Evolutionary conservation across 768 basidiomycete species (phyloP).

Genomic region (Ramaria rubella): DNA sequence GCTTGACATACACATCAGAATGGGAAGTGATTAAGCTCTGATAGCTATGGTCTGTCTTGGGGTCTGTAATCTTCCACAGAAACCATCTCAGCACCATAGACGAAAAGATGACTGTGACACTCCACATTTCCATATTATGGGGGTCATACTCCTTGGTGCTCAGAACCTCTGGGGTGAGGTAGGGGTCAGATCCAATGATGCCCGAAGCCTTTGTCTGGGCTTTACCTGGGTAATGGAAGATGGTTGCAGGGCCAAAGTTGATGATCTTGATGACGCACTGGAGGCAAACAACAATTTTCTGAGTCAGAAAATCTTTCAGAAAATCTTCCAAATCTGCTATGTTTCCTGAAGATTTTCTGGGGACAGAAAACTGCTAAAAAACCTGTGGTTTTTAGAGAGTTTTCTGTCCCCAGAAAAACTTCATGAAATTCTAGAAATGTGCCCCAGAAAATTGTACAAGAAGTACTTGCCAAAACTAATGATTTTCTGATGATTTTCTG

Average conservation of each 20-base stretch:
- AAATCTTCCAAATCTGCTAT: no score
- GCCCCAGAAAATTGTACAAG: no score
- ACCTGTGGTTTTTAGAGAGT: no score
- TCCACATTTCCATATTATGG: conserved; percentile 97
- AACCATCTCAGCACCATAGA: conserved; percentile 98
- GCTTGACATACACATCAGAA: conserved; percentile 65
- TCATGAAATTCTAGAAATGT: no score
- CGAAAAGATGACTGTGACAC: conserved; percentile 96
- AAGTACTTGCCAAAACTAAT: no score
- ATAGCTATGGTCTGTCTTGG: conserved; percentile 88
- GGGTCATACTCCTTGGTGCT: conserved; percentile 80
- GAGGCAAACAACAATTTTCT: no score
- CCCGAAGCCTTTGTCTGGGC: conserved; percentile 71
- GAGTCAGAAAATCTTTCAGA: no score
- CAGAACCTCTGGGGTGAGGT: conserved; percentile 95
- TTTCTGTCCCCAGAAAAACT: no score
- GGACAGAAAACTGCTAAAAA: no score
- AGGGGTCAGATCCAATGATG: conserved; percentile 95
- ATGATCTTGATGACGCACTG: conserved; percentile 97
- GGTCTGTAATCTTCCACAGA: conserved; percentile 98
- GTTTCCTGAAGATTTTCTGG: no score
- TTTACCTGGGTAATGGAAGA: conserved; percentile 98
- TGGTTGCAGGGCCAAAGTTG: conserved; percentile 99
- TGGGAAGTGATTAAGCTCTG: conserved; percentile 89
- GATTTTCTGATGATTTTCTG: no score